Evolutionary conservation across 2,329 filamentous ascomycete species (phyloP).

Genomic region (Fusarium sp.): DNA sequence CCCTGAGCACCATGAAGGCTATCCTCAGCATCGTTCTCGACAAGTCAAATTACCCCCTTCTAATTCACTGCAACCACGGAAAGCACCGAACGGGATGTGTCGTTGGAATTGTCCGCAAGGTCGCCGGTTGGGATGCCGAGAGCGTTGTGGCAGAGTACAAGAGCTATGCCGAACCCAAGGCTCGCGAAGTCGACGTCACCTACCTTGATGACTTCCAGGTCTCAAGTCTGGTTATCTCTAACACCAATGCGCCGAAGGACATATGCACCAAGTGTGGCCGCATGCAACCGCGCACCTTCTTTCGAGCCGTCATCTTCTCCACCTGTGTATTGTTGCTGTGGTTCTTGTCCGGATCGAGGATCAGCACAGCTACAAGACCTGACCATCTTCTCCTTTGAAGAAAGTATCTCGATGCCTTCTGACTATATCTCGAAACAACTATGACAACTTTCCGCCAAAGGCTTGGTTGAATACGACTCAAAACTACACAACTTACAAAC

Average conservation of each 20-base stretch:
- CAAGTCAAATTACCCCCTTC: conserved; percentile 79
- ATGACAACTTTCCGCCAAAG: conserved; percentile 1
- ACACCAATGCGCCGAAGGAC: conserved; percentile 1
- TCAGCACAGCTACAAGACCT: conserved; percentile 39
- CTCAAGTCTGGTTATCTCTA: conserved; percentile 52
- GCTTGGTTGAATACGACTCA: conserved; percentile 4
- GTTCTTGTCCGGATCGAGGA: conserved; percentile 56
- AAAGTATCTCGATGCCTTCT: background rate
- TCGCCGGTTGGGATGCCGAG: conserved; percentile 74
- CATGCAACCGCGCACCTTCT: conserved; percentile 55
- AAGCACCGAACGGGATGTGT: conserved; percentile 94
- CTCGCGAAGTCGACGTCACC: conserved; percentile 70
- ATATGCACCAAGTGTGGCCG: conserved; percentile 35
- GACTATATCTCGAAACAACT: background rate
- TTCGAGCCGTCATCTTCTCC: conserved; percentile 60
- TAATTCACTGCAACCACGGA: conserved; percentile 95
- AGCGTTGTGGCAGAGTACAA: conserved; percentile 80
- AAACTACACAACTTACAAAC: background rate
- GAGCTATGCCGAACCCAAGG: conserved; percentile 72
- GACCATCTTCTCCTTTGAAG: conserved; percentile 33
- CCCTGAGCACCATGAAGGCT: conserved; percentile 74
- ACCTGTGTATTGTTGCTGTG: conserved; percentile 60
- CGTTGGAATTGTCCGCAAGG: conserved; percentile 81
- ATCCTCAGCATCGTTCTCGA: conserved; percentile 81
- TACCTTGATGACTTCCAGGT: conserved; percentile 68